Evolutionary conservation across 2,329 filamentous ascomycete genomes (phyloP), one percentile per base, ranked within the genome.

Genomic region (Stagonosporopsis rhizophila): DNA sequence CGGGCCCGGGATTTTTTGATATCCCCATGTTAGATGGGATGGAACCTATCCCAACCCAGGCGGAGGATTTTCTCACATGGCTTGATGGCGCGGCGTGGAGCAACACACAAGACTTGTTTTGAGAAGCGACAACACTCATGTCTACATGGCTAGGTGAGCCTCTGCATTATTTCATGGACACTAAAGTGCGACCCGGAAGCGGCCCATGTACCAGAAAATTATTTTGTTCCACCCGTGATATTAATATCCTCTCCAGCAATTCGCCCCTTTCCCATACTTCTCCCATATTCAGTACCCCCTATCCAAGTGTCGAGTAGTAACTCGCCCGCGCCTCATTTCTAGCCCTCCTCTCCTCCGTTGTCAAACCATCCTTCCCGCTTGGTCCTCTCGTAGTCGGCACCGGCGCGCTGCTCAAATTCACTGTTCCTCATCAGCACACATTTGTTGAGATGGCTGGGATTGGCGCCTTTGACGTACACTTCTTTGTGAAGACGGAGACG

Each of bases 71-170:
- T 55, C 48, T 75, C 44, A 70, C 68, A 34, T 75, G 73, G 73
- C 35, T 75, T 47, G 72, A 75, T 58, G 70, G 73, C 44, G 72
- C 71, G n/a, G 72, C 72, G 17, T 74, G 70, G 71, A 73, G 66
- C 45, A 74, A 72, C 46, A 67, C 66, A 7, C 42, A 64, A 48
- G 61, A 66, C 39, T 41, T 64, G 25, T 66, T 61, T 34, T 65
- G 35, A 54, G 25, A 14, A 5, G 9, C 14, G 14, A 17, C 30
- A 17, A 14, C 6, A 6, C 2, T 8, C 11, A 19, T 32, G 1
- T n/a, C 22, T 19, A 17, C 4, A 19, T 2, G 14, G 27, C 28
- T 17, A 44, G 27, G 30, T 28, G 35, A 1, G 14, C 12, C 32
- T 39, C 15, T 6, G 25, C 14, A 28, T 5, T 41, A 7, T 20